phyloP scores from a whole-genome alignment of 1,284 basidiomycete species.

The Cryptococcus neoformans region DNA sequence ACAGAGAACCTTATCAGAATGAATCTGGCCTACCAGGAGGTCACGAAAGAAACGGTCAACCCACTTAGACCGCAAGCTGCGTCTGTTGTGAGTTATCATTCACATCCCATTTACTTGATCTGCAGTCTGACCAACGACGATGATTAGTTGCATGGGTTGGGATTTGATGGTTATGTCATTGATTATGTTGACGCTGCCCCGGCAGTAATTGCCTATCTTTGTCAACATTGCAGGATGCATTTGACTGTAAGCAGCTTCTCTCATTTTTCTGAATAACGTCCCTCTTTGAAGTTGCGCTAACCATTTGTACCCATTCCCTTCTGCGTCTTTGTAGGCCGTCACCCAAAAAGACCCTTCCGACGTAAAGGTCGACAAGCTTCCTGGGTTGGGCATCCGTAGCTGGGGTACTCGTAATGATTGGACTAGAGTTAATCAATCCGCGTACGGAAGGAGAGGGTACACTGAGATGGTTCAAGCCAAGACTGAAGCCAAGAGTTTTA shows the following conservation, averaged over 20 bases:
- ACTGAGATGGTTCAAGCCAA: background rate
- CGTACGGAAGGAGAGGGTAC: slow-evolving; percentile 32
- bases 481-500: slow-evolving; percentile 25
- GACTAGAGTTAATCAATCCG: slow-evolving; percentile 11
- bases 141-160: slow-evolving; percentile 58
- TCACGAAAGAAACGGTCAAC: slow-evolving; percentile 27
- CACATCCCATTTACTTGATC: too few species aligned
- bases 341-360: slow-evolving; percentile 16
- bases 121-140: too few species aligned
- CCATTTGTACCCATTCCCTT: background rate
- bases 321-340: slow-evolving; percentile 28
- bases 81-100: slow-evolving; percentile 16
- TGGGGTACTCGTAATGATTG: slow-evolving; percentile 28
- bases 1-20: too few species aligned
- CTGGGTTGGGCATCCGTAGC: slow-evolving; percentile 13
- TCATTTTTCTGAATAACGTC: background rate
- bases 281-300: too few species aligned
- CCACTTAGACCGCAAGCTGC: slow-evolving; percentile 18
- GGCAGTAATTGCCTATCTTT: slow-evolving; percentile 54
- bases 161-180: slow-evolving; percentile 80
- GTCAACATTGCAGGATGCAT: slow-evolving; percentile 62
- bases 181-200: slow-evolving; percentile 59
- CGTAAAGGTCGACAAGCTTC: slow-evolving; percentile 18
- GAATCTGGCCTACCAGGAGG: slow-evolving; percentile 24
- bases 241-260: slow-evolving; percentile 56